Conservation (phyloP, 805 yeast genomes). For the Saccharomycopsis sp. region DNA sequence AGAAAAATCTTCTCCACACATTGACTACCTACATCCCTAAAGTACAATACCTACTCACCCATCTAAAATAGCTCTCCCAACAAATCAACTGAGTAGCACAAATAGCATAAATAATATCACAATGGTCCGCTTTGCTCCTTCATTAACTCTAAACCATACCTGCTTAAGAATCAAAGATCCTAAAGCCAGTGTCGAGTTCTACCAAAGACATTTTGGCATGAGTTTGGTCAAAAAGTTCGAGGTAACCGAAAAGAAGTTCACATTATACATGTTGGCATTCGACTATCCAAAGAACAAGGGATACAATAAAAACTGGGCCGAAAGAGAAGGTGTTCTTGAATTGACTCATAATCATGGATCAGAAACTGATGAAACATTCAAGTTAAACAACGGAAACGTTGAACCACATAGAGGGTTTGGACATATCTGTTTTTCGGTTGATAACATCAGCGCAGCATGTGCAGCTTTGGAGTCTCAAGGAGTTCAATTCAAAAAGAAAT, state of each 20-base stretch:
- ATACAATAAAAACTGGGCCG: constrained; percentile 32
- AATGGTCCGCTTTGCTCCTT: constrained; percentile 16
- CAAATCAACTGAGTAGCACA: too few species aligned
- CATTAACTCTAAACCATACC: constrained; percentile 52
- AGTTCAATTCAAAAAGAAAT: constrained; percentile 74
- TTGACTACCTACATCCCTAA: too few species aligned
- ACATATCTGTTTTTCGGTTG: constrained; percentile 84
- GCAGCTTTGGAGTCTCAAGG: constrained; percentile 47
- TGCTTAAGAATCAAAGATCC: constrained; percentile 83
- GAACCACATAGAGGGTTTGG: constrained; percentile 90
- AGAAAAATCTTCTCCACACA: too few species aligned
- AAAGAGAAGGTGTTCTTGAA: constrained; percentile 68
- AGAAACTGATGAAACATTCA: constrained; percentile 49
- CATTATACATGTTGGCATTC: constrained; percentile 62
- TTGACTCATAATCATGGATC: constrained; percentile 76
- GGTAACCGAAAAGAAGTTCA: constrained; percentile 50
- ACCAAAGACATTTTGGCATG: constrained; percentile 70
- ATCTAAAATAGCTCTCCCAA: too few species aligned
- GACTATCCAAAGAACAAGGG: constrained; percentile 31
- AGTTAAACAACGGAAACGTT: constrained; percentile 72
- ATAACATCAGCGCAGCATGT: constrained; percentile 63
- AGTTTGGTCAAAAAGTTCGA: constrained; percentile 46
- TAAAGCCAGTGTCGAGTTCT: constrained; percentile 61
- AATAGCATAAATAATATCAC: neutral
- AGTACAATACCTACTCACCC: too few species aligned